A percentile compares a stretch with the other conserved stretches of the same genome.
Conservation (phyloP, 179 eudicot genomes). For the Beta macrorhiza region DNA sequence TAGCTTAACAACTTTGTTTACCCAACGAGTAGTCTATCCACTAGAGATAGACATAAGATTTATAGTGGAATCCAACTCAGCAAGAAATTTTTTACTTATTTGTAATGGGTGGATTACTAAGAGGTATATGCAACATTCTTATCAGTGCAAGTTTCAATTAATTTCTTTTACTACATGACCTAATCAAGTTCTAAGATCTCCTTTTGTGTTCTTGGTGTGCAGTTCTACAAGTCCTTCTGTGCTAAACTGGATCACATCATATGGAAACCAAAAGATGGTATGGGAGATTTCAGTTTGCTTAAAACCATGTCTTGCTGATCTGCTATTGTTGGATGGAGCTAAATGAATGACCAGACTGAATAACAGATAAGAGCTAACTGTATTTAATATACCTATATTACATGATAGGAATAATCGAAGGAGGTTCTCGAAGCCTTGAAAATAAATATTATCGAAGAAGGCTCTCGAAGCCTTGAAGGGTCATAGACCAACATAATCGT, state of each 20-base stretch:
- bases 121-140: too few species aligned
- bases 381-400: not conserved
- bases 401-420: constrained; percentile 6
- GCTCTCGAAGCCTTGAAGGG: constrained; percentile 2
- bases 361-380: not conserved
- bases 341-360: constrained; percentile 14
- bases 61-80: too few species aligned
- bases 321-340: constrained; percentile 20
- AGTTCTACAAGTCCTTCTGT: constrained; percentile 87
- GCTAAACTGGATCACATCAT: constrained; percentile 64
- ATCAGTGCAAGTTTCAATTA: too few species aligned
- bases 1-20: too few species aligned
- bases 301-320: constrained; percentile 51
- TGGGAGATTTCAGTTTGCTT: constrained; percentile 34
- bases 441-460: constrained; percentile 5
- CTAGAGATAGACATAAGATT: too few species aligned
- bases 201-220: constrained; percentile 28
- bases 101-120: too few species aligned
- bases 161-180: not conserved
- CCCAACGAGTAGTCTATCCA: too few species aligned
- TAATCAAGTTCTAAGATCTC: not conserved
- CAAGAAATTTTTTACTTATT: too few species aligned
- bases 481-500: not conserved
- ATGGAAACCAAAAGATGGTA: constrained; percentile 66
- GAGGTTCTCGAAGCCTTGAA: not conserved